Evolutionary conservation across 1,284 basidiomycete genomes (phyloP), one percentile per base, ranked within the genome.

Genomic region (Melampsora americana): DNA sequence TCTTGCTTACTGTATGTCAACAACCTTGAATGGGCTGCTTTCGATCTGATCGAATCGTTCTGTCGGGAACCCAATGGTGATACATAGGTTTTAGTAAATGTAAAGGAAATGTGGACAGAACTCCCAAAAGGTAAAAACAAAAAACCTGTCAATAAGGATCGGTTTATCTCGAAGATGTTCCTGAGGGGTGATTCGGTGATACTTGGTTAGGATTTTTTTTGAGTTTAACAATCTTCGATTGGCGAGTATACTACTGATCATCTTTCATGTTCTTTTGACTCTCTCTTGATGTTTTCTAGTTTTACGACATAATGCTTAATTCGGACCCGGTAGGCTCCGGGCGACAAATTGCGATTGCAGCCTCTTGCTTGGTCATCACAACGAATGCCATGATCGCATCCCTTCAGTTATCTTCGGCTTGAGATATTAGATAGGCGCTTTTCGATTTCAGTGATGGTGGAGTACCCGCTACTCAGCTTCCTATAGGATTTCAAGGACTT

Each of bases 161-260:
- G 96, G 60, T 99, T 99, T 86, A 96, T 99, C 83, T 96, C 93
- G 85, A 99, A 95, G 85, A 96, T 97, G 90, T 93, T 93, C 83
- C 83, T 93, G 77, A 87, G 85, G 64, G 94, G 94, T 44, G 94
- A 96, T 84, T 96, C 94, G 59, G 94, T 97, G 20, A 95, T 97
- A 80, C 87, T 96, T 76, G 90, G 94, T 95, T 81, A 84, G 90
- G 86, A 18, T 62, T 12, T 60, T 2, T 35, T 30, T 14, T 9
- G 50, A 28, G 23, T 5, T n/a, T 18, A 35, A 35, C 39, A 14
- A 56, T 56, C 53, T 16, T 56, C 6, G 7, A 16, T 18, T n/a
- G 5, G n/a, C 18, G 28, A 56, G 6, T 28, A 1, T 23, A 23
- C 1, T 7, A 56, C 28, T 28, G 53, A 28, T n/a, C 5, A 7